Evolutionary conservation across 1,284 basidiomycete species (phyloP).

Genomic region (Marasmius sp.): DNA sequence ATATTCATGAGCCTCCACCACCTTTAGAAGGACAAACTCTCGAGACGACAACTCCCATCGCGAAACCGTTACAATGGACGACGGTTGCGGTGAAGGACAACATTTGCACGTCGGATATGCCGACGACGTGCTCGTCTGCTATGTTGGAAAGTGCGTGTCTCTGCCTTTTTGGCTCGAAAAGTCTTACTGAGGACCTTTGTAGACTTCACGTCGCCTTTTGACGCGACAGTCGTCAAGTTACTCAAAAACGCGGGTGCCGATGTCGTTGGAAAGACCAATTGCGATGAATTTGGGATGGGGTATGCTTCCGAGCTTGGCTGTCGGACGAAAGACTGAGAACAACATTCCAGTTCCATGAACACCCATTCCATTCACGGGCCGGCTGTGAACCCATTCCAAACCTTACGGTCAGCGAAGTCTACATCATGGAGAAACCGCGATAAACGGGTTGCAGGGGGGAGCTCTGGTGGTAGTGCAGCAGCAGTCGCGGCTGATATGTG

Average conservation of each 20-base stretch:
- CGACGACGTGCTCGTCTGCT: slow-evolving; percentile 79
- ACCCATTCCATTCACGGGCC: slow-evolving; percentile 70
- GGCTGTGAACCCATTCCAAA: slow-evolving; percentile 72
- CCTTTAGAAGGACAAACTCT: neutral
- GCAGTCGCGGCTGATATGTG: slow-evolving; percentile 80
- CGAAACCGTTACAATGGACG: slow-evolving; percentile 34
- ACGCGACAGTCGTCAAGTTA: slow-evolving; percentile 80
- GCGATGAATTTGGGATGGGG: slow-evolving; percentile 99
- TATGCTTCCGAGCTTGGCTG: slow-evolving; percentile 34
- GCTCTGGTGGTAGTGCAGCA: slow-evolving; percentile 83
- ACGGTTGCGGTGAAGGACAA: slow-evolving; percentile 84
- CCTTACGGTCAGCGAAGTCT: slow-evolving; percentile 15
- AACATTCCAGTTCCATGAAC: slow-evolving; percentile 66
- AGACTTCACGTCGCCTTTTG: slow-evolving; percentile 82
- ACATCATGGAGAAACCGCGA: slow-evolving; percentile 33
- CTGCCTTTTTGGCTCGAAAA: neutral
- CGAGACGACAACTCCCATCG: slow-evolving; percentile 4
- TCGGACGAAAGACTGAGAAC: neutral
- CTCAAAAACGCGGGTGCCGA: slow-evolving; percentile 68
- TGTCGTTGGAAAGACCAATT: slow-evolving; percentile 89
- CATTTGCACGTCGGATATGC: slow-evolving; percentile 69
- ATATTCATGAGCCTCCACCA: slow-evolving; percentile 15
- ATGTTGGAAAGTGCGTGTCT: slow-evolving; percentile 61
- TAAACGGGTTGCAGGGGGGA: slow-evolving; percentile 75
- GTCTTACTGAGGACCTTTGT: neutral